phyloP scores from a whole-genome alignment of 2,329 filamentous ascomycete genomes.

The Alternaria sp. region DNA sequence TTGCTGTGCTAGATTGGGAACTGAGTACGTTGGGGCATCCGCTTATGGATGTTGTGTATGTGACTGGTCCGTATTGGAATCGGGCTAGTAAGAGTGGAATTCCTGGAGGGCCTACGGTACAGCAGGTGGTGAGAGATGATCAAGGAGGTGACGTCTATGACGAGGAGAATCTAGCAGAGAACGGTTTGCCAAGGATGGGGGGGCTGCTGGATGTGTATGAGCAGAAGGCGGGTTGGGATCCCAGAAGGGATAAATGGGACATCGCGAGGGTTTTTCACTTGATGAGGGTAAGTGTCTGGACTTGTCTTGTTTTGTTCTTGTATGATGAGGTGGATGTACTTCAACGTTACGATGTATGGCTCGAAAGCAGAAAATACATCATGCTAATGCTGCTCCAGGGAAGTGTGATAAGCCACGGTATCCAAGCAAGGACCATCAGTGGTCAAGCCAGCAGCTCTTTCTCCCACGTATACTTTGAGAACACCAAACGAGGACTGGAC shows the following conservation, averaged over 20 bases:
- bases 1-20: constrained; percentile 96
- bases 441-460: constrained; percentile 50
- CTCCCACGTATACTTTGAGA: constrained; percentile 47
- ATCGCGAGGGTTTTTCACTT: constrained; percentile 47
- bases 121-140: constrained; percentile 30
- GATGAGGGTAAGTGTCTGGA: constrained; percentile 38
- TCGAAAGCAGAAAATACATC: background rate
- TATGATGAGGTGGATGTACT: background rate
- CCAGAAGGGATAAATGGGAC: constrained; percentile 51
- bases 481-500: constrained; percentile 44
- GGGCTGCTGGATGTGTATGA: constrained; percentile 71
- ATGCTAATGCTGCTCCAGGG: constrained; percentile 28
- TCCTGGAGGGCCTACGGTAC: constrained; percentile 45
- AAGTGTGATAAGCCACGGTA: constrained; percentile 46
- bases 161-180: constrained; percentile 53
- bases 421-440: constrained; percentile 47
- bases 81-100: constrained; percentile 42
- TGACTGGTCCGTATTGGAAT: constrained; percentile 62
- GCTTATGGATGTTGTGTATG: constrained; percentile 85
- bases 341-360: background rate
- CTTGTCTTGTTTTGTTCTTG: background rate
- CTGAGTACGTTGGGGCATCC: constrained; percentile 96
- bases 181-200: constrained; percentile 69
- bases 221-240: constrained; percentile 75
- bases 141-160: constrained; percentile 52